phyloP scores from a whole-genome alignment of 2,329 filamentous ascomycete species.

The Arthrobotrys entomopaga region DNA sequence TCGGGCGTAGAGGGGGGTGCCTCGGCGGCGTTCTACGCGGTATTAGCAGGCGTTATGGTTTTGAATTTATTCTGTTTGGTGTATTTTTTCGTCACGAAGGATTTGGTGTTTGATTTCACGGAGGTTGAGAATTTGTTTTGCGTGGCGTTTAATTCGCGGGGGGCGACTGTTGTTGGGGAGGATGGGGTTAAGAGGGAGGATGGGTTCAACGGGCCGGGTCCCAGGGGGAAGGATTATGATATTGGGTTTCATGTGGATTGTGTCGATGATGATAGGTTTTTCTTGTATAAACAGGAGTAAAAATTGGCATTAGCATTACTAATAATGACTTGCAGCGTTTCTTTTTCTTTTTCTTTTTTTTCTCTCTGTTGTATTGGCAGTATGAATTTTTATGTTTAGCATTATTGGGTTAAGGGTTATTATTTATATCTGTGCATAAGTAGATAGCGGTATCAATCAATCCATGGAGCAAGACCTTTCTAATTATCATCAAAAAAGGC shows the following conservation, averaged over 20 bases:
- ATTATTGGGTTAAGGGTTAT: background rate
- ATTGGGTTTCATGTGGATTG: slow-evolving; percentile 34
- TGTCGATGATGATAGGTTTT: slow-evolving; percentile 46
- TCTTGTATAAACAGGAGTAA: slow-evolving; percentile 26
- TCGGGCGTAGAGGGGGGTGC: slow-evolving; percentile 71
- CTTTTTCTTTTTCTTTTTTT: background rate
- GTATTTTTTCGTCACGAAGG: slow-evolving; percentile 43
- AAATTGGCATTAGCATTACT: no score
- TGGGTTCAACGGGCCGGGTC: slow-evolving; percentile 43
- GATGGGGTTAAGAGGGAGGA: slow-evolving; percentile 11
- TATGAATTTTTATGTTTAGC: background rate
- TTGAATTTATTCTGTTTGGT: slow-evolving; percentile 71
- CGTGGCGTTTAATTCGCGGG: slow-evolving; percentile 47
- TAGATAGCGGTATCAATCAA: background rate
- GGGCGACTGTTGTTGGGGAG: background rate
- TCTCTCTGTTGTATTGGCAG: background rate
- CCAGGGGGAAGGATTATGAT: slow-evolving; percentile 41
- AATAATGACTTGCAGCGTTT: slow-evolving; percentile 1
- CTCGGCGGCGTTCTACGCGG: slow-evolving; percentile 74
- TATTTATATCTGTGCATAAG: background rate
- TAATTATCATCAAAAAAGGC: no score
- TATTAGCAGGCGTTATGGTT: slow-evolving; percentile 73
- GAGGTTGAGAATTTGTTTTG: slow-evolving; percentile 51
- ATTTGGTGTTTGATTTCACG: slow-evolving; percentile 47
- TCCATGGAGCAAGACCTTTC: no score